These are phyloP conservation scores for Pestalotiopsis fici DNA, from an alignment of 2,329 filamentous ascomycete species.

Conservation along the genomic window DNA sequence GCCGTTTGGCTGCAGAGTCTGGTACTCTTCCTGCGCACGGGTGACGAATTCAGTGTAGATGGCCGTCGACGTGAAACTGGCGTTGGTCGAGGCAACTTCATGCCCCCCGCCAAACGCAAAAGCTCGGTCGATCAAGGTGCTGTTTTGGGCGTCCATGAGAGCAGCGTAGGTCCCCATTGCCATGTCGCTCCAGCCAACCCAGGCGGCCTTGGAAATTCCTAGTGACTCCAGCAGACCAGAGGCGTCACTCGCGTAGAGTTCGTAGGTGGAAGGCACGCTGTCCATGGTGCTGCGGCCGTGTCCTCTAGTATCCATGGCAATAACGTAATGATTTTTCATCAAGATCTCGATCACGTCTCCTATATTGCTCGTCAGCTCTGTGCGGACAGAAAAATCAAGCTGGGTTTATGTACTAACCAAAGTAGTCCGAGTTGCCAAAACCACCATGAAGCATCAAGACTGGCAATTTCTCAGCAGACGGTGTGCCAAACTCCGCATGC, in stretches of 20 bases:
- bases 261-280: constrained; percentile 37
- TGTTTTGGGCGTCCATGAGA: constrained; percentile 27
- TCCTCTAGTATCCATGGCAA: constrained; percentile 40
- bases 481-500: constrained; percentile 33
- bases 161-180: constrained; percentile 37
- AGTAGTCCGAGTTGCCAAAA: constrained; percentile 42
- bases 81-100: constrained; percentile 33
- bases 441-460: constrained; percentile 41
- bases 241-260: constrained; percentile 37
- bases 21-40: constrained; percentile 37
- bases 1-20: constrained; percentile 32
- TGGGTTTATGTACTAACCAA: constrained; percentile 6
- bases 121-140: constrained; percentile 36
- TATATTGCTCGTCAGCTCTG: background rate
- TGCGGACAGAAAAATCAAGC: constrained; percentile 24
- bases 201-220: constrained; percentile 30
- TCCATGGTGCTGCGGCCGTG: constrained; percentile 39
- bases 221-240: constrained; percentile 29
- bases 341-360: background rate
- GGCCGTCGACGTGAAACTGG: constrained; percentile 30
- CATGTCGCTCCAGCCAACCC: constrained; percentile 44
- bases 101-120: constrained; percentile 39
- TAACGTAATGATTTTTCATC: constrained; percentile 30
- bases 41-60: constrained; percentile 35
- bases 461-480: constrained; percentile 27